Conservation (phyloP, 768 basidiomycete species). For the Candolleomyces eurysporus region DNA sequence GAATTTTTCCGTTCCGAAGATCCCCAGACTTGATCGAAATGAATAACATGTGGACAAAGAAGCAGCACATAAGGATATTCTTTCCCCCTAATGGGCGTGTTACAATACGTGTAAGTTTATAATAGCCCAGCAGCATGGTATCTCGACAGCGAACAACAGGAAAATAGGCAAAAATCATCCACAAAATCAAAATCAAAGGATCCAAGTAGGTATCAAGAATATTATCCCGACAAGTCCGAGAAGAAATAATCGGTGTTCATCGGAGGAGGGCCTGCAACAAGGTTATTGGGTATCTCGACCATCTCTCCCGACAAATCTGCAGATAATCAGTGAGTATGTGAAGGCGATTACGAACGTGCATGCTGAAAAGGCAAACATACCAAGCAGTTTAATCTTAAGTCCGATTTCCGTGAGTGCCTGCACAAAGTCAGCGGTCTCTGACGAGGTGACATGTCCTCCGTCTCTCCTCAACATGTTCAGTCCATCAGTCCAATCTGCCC, state of each 20-base stretch:
- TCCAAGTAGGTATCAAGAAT: background rate
- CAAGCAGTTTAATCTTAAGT: slow-evolving; percentile 85
- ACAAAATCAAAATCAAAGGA: background rate
- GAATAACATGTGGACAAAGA: background rate
- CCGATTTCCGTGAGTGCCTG: slow-evolving; percentile 88
- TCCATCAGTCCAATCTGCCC: slow-evolving; percentile 95
- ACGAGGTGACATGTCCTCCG: slow-evolving; percentile 78
- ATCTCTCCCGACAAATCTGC: slow-evolving; percentile 85
- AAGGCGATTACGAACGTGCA: background rate
- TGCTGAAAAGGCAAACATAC: slow-evolving; percentile 39
- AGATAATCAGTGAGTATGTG: slow-evolving; percentile 1
- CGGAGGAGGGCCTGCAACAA: slow-evolving; percentile 77
- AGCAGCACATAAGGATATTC: background rate
- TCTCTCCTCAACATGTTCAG: slow-evolving; percentile 83
- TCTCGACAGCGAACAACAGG: no score
- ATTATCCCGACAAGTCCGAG: slow-evolving; percentile 44
- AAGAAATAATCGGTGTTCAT: slow-evolving; percentile 83
- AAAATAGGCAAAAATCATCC: background rate
- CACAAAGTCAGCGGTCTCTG: slow-evolving; percentile 85
- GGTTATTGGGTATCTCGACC: slow-evolving; percentile 83
- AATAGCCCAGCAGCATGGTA: no score
- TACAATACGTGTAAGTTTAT: no score
- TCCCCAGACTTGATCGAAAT: background rate
- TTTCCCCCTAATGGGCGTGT: no score
- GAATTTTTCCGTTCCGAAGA: background rate